Conservation (phyloP, 148 eudicot genomes). For the Amaranthus cruentus region DNA sequence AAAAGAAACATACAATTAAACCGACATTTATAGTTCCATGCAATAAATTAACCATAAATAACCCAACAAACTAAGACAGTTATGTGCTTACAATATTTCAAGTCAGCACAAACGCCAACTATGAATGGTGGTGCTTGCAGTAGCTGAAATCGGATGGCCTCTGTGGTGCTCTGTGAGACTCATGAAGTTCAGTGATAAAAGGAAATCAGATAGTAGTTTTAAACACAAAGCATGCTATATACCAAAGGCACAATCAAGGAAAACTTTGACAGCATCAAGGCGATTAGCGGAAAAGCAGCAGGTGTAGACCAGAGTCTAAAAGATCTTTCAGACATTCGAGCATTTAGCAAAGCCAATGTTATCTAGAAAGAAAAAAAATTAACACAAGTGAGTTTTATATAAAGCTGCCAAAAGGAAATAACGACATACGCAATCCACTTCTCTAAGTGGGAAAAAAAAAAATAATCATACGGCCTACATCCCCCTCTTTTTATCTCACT, state of each 20-base stretch:
- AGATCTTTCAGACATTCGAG: conserved; percentile 77
- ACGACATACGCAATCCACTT: too few species aligned
- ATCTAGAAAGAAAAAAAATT: conserved; percentile 38
- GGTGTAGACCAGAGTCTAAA: conserved; percentile 66
- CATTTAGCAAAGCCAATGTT: conserved; percentile 70
- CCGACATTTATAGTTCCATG: neutral
- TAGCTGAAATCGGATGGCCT: conserved; percentile 82
- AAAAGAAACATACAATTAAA: neutral
- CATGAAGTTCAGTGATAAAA: conserved; percentile 16
- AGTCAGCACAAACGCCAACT: conserved; percentile 63
- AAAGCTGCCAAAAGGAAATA: too few species aligned
- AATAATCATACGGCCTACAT: too few species aligned
- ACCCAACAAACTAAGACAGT: conserved; percentile 3
- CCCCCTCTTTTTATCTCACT: too few species aligned
- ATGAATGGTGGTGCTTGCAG: conserved; percentile 77
- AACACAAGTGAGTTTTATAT: too few species aligned
- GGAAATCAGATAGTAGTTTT: neutral
- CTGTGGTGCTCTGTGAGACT: conserved; percentile 54
- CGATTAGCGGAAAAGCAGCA: conserved; percentile 46
- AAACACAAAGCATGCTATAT: conserved; percentile 23
- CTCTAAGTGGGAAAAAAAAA: too few species aligned
- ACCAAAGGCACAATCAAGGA: conserved; percentile 89
- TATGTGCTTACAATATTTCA: conserved; percentile 67
- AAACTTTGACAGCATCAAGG: conserved; percentile 81
- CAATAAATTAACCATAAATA: neutral